Percentiles rank a stretch among this genome's conserved stretches.
phyloP scores from a whole-genome alignment of 2,329 filamentous ascomycete genomes.

The Fusarium multiceps region DNA sequence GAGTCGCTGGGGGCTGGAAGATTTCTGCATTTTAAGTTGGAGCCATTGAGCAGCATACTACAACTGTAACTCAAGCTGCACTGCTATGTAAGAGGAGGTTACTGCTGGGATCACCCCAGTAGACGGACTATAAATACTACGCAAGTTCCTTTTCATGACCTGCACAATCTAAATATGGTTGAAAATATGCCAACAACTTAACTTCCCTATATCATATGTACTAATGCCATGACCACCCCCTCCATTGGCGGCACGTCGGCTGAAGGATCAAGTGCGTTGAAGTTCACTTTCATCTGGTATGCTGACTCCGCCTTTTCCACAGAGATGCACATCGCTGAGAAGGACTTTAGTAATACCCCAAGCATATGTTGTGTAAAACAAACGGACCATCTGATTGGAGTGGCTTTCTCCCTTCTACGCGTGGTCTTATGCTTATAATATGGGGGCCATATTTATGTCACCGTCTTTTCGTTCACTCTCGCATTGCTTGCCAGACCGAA shows the following conservation, averaged over 20 bases:
- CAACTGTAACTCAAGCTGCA: neutral
- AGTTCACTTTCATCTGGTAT: neutral
- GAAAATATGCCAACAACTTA: neutral
- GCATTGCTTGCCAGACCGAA: neutral
- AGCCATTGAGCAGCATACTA: neutral
- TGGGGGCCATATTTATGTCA: neutral
- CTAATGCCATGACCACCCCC: neutral
- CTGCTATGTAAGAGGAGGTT: neutral
- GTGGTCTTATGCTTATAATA: neutral
- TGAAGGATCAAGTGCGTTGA: neutral
- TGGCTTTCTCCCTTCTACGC: neutral
- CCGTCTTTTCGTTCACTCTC: neutral
- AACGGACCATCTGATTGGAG: neutral
- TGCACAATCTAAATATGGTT: neutral
- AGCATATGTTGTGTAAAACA: neutral
- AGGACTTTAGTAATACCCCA: neutral
- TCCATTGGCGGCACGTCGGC: neutral
- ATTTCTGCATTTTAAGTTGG: neutral
- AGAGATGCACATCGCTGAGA: neutral
- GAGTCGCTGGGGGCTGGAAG: slow-evolving; percentile 17
- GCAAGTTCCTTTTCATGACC: neutral
- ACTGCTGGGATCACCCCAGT: neutral
- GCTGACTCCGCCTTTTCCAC: neutral
- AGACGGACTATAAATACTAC: neutral
- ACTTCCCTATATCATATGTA: neutral